Base-by-base conservation (phyloP, 2,329 filamentous ascomycete species). In the Ophiostoma angusticollis region DNA sequence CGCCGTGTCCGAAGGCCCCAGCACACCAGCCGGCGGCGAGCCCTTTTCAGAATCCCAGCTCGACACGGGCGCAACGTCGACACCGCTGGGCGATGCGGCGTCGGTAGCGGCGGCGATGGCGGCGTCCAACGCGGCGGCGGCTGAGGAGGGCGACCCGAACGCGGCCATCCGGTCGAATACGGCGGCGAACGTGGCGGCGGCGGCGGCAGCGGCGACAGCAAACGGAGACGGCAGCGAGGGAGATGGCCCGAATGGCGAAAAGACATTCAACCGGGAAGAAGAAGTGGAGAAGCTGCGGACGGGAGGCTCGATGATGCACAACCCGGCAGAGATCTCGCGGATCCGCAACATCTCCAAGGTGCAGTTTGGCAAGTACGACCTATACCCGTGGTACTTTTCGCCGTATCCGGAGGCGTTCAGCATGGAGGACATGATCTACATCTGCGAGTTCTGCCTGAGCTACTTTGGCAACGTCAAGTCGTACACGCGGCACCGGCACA, bases 341-440 rank as follows among this genome's bases (percentile, higher is more conserved):
- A 93, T 98, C 40, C 80, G 91, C 53, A 98, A 98, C 55, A 78
- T 98, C 48, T 84, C 84, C 39, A 87, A 82, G 49, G 80, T 98
- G 4, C 89, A 96, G 56, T 96, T 98, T 68, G 93, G 91, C 31
- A 78, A 80, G 50, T 81, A 78, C 55, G 85, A 95, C 52, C 74
- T 98, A 31, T 93, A 93, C 56, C 91, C 91, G 0, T 98, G 91
- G 91, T 98, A 98, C 59, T 98, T 98, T 63, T 94, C 86, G 5
- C 91, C 91, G 0, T 98, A 98, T 52, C 91, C 91, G 0, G 82
- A 93, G 54, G 69, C 78, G 3, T 96, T 93, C 56, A 80, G 80
- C 17, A 82, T 91, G 50, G 82, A 81, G 49, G 91, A 98, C 49
- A 71, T 91, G 47, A 84, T 96, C 48, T 95, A 83, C 62, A 89